Percentiles rank a stretch among this genome's conserved stretches.
Conservation (phyloP, 352 stramenopile species). For the Pythium sp. region DNA sequence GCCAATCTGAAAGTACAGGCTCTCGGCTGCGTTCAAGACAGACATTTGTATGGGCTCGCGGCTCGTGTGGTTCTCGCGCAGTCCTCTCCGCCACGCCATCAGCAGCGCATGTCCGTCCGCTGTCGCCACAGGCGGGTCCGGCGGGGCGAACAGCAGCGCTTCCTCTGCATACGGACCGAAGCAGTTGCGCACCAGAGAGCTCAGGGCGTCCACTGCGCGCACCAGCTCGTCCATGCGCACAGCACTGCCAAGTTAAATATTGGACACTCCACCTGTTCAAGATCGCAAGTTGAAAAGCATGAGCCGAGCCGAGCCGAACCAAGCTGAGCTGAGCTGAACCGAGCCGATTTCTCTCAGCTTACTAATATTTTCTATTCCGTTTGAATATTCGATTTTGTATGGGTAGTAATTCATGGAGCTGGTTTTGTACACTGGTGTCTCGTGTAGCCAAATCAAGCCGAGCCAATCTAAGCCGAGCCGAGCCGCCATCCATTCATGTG, state of each 20-base stretch:
- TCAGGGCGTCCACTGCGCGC: slow-evolving; percentile 19
- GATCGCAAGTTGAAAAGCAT: slow-evolving; percentile 10
- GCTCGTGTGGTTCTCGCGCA: slow-evolving; percentile 11
- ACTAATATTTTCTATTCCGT: no score
- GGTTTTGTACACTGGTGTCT: background rate
- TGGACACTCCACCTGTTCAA: background rate
- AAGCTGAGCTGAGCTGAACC: background rate
- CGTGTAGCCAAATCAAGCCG: background rate
- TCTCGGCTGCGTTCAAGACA: slow-evolving; percentile 45
- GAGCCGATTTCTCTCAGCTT: background rate
- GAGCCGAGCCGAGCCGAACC: background rate
- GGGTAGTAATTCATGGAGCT: background rate
- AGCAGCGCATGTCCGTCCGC: slow-evolving; percentile 50
- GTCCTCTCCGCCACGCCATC: slow-evolving; percentile 32
- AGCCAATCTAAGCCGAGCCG: background rate
- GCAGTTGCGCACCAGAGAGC: slow-evolving; percentile 31
- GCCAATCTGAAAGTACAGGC: slow-evolving; percentile 45
- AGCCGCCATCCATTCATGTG: background rate
- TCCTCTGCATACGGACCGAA: slow-evolving; percentile 54
- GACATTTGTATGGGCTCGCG: slow-evolving; percentile 31
- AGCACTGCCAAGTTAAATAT: no score
- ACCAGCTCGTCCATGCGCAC: slow-evolving; percentile 14
- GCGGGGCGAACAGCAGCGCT: slow-evolving; percentile 56
- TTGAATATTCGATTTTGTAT: no score
- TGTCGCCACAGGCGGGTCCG: slow-evolving; percentile 55